Evolutionary conservation across 176 grass and related monocot species (phyloP), one percentile per base, ranked within the genome.

Genomic region (Paspalum notatum): DNA sequence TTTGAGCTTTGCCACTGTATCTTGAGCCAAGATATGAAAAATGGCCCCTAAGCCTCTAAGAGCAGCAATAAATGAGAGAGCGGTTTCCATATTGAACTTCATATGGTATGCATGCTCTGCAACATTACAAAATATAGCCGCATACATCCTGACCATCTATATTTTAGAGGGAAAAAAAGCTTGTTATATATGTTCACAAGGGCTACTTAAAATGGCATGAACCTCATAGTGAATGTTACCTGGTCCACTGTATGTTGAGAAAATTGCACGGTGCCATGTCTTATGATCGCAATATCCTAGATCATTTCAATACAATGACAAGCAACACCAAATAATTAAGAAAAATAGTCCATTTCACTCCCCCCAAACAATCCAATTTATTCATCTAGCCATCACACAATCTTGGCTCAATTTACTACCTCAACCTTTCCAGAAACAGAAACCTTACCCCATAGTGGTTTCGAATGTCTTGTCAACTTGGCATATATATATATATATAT

Each of bases 11-110:
- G 17, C 10, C 51, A 74, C 50, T 5, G 51, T 74, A 14, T 74
- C 49, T 12, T 56, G 25, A 74, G 41, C 71, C 37, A 74, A 15
- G 27, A 74, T 22, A 56, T 74, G 71, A 74, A 25, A 37, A 40
- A 74, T 74, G 21, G 71, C 71, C 9, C 71, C 71, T 55, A 74
- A 56, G 53, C 71, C 20, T 74, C 32, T 5, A 20, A 74, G 18
- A 56, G 51, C 71, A n/a, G 37, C 51, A 56, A 56, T 32, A 74
- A 74, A 56, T 32, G 27, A 74, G 53, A 54, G 2, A 22, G 56
- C 4, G 7, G 18, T 74, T 15, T 56, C 71, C 17, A 8, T 41
- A 6, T 74, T 5, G 32, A 42, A 20, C 6, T 9, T n/a, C 50
- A 41, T 40, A 56, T 14, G 51, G 71, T 7, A 74, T 3, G 71